These are phyloP conservation scores for Coniochaeta hoffmannii DNA, from an alignment of 2,329 filamentous ascomycete genomes.

Conservation along the genomic window DNA sequence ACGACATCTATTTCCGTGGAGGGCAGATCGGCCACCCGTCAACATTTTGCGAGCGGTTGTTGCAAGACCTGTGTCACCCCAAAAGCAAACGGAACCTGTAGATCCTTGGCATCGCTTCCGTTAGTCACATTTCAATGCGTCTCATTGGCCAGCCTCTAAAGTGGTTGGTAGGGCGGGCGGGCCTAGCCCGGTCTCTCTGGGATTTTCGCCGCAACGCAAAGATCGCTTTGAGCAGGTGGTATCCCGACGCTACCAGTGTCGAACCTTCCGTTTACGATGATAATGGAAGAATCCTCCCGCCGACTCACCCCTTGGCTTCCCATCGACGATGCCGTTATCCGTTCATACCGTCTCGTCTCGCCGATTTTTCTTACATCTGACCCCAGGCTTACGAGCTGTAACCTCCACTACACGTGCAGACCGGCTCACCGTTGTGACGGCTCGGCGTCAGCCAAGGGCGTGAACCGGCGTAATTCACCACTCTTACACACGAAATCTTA, in stretches of 20 bases:
- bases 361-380: not conserved
- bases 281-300: not conserved
- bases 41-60: not conserved
- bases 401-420: not conserved
- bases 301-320: not conserved
- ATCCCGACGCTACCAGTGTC: not conserved
- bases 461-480: not conserved
- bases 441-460: not conserved
- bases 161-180: not conserved
- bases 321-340: not conserved
- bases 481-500: not conserved
- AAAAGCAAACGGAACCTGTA: not conserved
- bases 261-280: not conserved
- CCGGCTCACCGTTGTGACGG: not conserved
- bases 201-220: not conserved
- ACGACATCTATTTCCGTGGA: not conserved
- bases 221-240: slow-evolving; percentile 4
- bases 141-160: not conserved
- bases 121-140: not conserved
- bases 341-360: not conserved
- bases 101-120: not conserved
- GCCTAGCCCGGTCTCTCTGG: not conserved
- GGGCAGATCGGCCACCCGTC: not conserved
- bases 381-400: not conserved
- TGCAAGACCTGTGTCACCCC: not conserved